Evolutionary conservation across 1,284 basidiomycete species (phyloP), one percentile per base, ranked within the genome.

Genomic region (Malassezia dermatis): DNA sequence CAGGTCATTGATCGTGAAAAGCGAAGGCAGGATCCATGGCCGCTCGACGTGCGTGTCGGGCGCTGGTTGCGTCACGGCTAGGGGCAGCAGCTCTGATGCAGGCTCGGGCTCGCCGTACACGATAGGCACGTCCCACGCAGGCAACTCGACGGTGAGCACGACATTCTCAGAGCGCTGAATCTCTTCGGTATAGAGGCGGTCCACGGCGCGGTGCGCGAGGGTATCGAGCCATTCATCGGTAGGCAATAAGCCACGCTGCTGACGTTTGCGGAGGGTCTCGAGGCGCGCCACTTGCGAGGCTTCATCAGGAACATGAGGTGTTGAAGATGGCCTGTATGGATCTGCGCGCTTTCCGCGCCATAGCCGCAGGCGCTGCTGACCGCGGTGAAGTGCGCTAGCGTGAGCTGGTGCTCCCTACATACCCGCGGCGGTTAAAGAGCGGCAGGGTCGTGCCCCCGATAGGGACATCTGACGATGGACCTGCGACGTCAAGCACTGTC

Each of bases 81-180:
- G 32, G 15, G 4, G 26, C 24, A 13, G 43, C 37, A 19, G 19
- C 37, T 19, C 35, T 47, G 31, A 0, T 8, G 8, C 24, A n/a
- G 49, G 37, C 40, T 74, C 71, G 3, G 59, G 62, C 57, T 74
- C 93, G 58, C 85, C 88, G 75, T 87, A 99, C 43, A 98, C 85
- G n/a, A 99, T 85, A 0, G 94, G 93, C 71, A 95, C 91, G 71
- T 96, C 93, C 69, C 95, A 98, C n/a, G 88, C 82, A 0, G 93
- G 94, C 32, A 98, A 75, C 76, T 98, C 93, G 42, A 98, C 84
- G 73, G 96, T 96, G 4, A 98, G 80, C 69, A 88, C 95, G 0
- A 70, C 58, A 45, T 63, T 59, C 26, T 67, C 50, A 7, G 60
- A 63, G 1, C 50, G 54, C 35, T 62, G 51, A 8, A 63, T 58